phyloP scores from a whole-genome alignment of 2,329 filamentous ascomycete genomes.

The Cordyceps javanica region DNA sequence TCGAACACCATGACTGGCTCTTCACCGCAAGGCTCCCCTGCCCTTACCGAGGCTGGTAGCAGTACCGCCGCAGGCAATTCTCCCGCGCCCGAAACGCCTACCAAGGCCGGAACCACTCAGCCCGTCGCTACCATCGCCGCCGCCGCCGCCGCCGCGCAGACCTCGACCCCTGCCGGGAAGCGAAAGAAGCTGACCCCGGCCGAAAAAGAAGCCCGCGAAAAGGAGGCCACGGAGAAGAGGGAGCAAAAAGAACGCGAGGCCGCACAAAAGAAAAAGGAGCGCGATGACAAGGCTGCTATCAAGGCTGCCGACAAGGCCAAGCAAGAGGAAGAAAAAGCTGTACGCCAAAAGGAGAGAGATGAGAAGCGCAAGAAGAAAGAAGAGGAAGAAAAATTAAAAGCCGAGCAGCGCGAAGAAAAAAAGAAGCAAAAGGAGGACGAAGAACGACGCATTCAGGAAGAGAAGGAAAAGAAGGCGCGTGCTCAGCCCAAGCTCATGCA shows the following conservation, averaged over 20 bases:
- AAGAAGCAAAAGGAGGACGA: slow-evolving; percentile 47
- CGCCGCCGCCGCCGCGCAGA: slow-evolving; percentile 17
- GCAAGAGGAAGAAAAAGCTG: slow-evolving; percentile 33
- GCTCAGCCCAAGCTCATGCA: slow-evolving; percentile 40
- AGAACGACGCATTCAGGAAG: slow-evolving; percentile 30
- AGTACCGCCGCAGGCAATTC: slow-evolving; percentile 34
- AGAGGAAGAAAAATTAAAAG: slow-evolving; percentile 33
- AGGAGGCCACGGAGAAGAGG: slow-evolving; percentile 30
- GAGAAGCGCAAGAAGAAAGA: slow-evolving; percentile 36
- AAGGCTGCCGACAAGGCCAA: slow-evolving; percentile 32
- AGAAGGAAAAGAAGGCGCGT: slow-evolving; percentile 44
- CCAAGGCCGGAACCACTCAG: slow-evolving; percentile 19
- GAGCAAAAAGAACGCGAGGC: slow-evolving; percentile 29
- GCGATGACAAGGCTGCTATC: slow-evolving; percentile 24
- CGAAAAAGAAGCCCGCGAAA: slow-evolving; percentile 34
- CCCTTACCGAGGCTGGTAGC: slow-evolving; percentile 37
- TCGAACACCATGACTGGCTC: slow-evolving; percentile 22
- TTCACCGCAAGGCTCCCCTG: slow-evolving; percentile 24
- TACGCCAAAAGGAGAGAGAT: slow-evolving; percentile 31
- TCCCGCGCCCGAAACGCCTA: slow-evolving; percentile 29
- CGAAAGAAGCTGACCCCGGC: slow-evolving; percentile 36
- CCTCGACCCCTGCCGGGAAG: slow-evolving; percentile 28
- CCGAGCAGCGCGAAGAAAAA: slow-evolving; percentile 39
- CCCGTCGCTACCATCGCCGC: slow-evolving; percentile 16
- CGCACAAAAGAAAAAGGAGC: slow-evolving; percentile 28